phyloP scores from a whole-genome alignment of 805 yeast species.

The Candida succiphila region DNA sequence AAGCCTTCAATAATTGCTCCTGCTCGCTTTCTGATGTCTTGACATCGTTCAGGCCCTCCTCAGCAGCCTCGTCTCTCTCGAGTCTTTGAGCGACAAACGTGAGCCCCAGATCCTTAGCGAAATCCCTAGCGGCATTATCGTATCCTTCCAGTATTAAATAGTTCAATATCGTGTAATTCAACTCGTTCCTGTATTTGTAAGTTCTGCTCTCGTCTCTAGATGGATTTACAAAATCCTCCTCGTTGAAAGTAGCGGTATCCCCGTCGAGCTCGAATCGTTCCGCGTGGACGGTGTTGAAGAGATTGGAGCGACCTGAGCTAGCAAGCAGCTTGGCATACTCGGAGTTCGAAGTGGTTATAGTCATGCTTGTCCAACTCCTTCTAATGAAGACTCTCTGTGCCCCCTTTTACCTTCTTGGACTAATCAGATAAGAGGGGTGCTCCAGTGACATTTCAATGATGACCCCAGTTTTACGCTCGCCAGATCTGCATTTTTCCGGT shows the following conservation, averaged over 20 bases:
- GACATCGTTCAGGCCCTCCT: too few relatives aligned
- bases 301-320: not conserved
- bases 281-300: not conserved
- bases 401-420: too few relatives aligned
- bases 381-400: too few relatives aligned
- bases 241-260: not conserved
- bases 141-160: slow-evolving; percentile 74
- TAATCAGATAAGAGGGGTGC: too few relatives aligned
- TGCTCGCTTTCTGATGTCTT: not conserved
- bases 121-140: slow-evolving; percentile 51
- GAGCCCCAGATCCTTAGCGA: slow-evolving; percentile 47
- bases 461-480: too few relatives aligned
- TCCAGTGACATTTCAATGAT: too few relatives aligned
- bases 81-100: slow-evolving; percentile 18
- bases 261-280: not conserved
- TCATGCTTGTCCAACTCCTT: too few relatives aligned
- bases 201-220: slow-evolving; percentile 1
- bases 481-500: too few relatives aligned
- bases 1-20: not conserved
- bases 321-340: not conserved
- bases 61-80: slow-evolving; percentile 4
- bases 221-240: not conserved
- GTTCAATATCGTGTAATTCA: slow-evolving; percentile 53
- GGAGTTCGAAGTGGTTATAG: too few relatives aligned
- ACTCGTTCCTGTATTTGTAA: slow-evolving; percentile 14